phyloP scores from a whole-genome alignment of 345 rosid genomes.

The Syzygium aqueum region DNA sequence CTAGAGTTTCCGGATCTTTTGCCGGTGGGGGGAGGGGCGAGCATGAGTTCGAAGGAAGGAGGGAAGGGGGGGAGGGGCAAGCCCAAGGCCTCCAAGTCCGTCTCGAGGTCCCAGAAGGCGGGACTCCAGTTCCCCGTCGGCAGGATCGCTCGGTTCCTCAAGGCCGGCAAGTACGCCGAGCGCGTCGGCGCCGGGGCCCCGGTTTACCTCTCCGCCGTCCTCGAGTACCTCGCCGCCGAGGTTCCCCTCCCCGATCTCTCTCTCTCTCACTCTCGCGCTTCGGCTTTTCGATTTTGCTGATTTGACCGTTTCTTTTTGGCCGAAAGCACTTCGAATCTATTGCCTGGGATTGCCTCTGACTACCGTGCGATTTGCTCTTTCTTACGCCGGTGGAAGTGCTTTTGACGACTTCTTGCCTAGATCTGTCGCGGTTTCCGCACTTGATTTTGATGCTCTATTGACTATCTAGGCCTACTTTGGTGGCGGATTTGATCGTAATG shows the following conservation, averaged over 20 bases:
- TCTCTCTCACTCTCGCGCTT: too few species aligned
- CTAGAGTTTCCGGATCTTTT: neutral
- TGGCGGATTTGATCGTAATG: neutral
- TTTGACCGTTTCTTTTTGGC: neutral
- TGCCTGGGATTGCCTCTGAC: neutral
- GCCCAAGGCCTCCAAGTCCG: conserved; percentile 2
- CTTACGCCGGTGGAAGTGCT: neutral
- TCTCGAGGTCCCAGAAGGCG: conserved; percentile 4
- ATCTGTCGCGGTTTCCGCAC: neutral
- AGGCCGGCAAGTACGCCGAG: conserved; percentile 7
- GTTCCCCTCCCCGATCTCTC: neutral
- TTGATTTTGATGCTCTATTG: neutral
- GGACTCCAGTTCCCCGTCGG: conserved; percentile 8
- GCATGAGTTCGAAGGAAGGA: conserved; percentile 2
- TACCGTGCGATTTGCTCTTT: neutral
- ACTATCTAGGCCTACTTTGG: neutral
- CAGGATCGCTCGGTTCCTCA: conserved; percentile 5
- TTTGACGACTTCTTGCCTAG: neutral
- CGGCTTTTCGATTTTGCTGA: neutral
- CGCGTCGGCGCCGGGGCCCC: conserved; percentile 7
- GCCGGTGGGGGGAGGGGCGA: neutral
- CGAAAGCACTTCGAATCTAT: neutral
- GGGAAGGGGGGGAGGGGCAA: conserved; percentile 3
- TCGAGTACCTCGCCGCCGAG: conserved; percentile 4
- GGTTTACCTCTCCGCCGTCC: conserved; percentile 4